Evolutionary conservation across 2,329 filamentous ascomycete genomes (phyloP).

Genomic region (Fusarium redolens): DNA sequence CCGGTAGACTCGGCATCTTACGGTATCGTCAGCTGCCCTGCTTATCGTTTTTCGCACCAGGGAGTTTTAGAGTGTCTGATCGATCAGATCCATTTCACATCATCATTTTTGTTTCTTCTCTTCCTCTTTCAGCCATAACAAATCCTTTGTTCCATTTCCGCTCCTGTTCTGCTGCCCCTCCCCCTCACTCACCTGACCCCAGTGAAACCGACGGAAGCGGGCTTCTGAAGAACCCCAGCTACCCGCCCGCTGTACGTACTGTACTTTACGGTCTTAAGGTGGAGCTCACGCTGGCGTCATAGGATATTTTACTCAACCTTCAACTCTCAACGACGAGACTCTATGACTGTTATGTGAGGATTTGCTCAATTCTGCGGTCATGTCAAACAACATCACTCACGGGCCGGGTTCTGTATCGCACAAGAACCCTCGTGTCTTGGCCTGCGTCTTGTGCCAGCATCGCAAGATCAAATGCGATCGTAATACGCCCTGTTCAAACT

Average conservation of each 20-base stretch:
- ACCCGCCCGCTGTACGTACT: slow-evolving; percentile 3
- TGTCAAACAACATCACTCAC: slow-evolving; percentile 48
- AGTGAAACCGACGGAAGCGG: slow-evolving; percentile 12
- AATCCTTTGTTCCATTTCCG: not conserved
- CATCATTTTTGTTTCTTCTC: not conserved
- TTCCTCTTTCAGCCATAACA: not conserved
- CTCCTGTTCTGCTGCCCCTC: slow-evolving; percentile 28
- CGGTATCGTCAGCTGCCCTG: slow-evolving; percentile 22
- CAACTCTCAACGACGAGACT: slow-evolving; percentile 2
- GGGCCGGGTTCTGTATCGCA: slow-evolving; percentile 38
- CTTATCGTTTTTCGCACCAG: slow-evolving; percentile 1
- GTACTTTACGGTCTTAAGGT: not conserved
- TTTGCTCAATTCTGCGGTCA: slow-evolving; percentile 40
- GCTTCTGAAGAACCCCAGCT: slow-evolving; percentile 18
- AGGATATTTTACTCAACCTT: slow-evolving; percentile 33
- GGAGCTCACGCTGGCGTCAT: slow-evolving; percentile 34
- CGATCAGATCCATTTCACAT: not conserved
- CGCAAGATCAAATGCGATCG: slow-evolving; percentile 73
- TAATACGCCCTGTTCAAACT: slow-evolving; percentile 69
- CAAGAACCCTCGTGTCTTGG: slow-evolving; percentile 61
- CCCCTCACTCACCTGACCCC: slow-evolving; percentile 37
- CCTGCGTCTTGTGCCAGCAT: slow-evolving; percentile 69
- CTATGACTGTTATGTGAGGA: slow-evolving; percentile 47
- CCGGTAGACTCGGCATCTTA: slow-evolving; percentile 30
- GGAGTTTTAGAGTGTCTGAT: not conserved